Conservation (phyloP, 345 rosid species). For the Brassica rapa region DNA sequence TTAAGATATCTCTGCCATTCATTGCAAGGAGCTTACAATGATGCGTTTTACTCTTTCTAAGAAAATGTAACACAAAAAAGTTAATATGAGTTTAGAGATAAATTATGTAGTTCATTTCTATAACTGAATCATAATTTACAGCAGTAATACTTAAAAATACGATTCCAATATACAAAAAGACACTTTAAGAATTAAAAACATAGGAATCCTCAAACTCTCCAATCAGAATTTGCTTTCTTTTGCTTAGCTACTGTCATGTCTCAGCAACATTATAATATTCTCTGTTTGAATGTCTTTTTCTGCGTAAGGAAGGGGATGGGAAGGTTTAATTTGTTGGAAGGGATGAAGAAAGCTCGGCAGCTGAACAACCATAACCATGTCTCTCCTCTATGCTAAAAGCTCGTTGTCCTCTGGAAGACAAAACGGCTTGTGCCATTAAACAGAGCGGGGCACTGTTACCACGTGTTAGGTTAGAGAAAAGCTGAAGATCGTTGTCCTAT, state of each 20-base stretch:
- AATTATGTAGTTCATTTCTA: no score
- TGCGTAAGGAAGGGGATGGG: constrained; percentile 72
- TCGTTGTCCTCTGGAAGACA: constrained; percentile 94
- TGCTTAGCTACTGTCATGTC: neutral
- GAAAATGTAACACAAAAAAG: neutral
- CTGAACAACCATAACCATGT: constrained; percentile 78
- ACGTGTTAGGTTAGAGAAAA: constrained; percentile 59
- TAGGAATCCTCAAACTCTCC: constrained; percentile 57
- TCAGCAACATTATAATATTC: neutral
- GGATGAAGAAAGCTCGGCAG: constrained; percentile 96
- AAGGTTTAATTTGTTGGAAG: constrained; percentile 62
- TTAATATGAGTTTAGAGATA: no score
- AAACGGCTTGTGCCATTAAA: constrained; percentile 90
- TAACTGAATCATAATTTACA: no score
- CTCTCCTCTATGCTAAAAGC: constrained; percentile 95
- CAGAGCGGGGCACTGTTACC: constrained; percentile 95
- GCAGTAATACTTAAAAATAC: no score
- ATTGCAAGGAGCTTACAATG: neutral
- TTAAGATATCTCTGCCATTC: neutral
- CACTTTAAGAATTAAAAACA: constrained; percentile 26
- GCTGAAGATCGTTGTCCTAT: constrained; percentile 44
- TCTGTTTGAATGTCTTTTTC: neutral
- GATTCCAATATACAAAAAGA: no score
- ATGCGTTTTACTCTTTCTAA: neutral
- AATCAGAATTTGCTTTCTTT: constrained; percentile 10